phyloP scores from a whole-genome alignment of 1,284 basidiomycete genomes.

The Dichomitus squalens region DNA sequence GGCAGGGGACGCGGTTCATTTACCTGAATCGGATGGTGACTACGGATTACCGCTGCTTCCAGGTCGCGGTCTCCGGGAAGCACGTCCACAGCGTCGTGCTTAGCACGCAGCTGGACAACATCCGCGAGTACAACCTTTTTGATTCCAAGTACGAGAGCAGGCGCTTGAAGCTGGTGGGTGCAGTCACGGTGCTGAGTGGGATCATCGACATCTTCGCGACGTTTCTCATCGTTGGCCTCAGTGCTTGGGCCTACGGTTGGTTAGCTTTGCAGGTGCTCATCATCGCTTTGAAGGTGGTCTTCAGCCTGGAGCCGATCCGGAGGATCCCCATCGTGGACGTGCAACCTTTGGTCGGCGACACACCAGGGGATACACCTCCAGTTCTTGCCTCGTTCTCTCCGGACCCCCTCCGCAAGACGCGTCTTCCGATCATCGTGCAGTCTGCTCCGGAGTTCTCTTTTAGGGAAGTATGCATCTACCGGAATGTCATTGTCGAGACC shows the following conservation, averaged over 20 bases:
- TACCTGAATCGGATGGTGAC: constrained; percentile 11
- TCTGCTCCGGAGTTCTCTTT: constrained; percentile 2
- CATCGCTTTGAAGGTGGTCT: constrained; percentile 14
- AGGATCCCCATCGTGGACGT: constrained; percentile 12
- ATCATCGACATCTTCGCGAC: constrained; percentile 16
- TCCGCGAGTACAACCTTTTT: constrained; percentile 18
- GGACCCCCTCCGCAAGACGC: background rate
- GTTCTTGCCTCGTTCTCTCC: background rate
- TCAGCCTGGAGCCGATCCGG: constrained; percentile 17
- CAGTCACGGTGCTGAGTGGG: constrained; percentile 9
- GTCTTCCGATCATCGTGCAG: constrained; percentile 11
- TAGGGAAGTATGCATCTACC: constrained; percentile 4
- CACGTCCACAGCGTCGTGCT: constrained; percentile 13
- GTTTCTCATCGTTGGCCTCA: constrained; percentile 15
- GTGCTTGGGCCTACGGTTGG: constrained; percentile 17
- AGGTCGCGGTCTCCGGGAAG: constrained; percentile 11
- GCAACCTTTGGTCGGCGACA: constrained; percentile 4
- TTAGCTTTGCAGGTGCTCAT: constrained; percentile 9
- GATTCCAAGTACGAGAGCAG: constrained; percentile 12
- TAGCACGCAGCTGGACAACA: constrained; percentile 16
- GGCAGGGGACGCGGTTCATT: constrained; percentile 10
- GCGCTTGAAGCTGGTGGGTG: constrained; percentile 7
- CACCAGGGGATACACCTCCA: background rate
- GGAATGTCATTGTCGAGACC: constrained; percentile 11
- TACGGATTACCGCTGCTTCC: constrained; percentile 19